phyloP scores from a whole-genome alignment of 1,284 basidiomycete species.

The Irpex rosettiformis region DNA sequence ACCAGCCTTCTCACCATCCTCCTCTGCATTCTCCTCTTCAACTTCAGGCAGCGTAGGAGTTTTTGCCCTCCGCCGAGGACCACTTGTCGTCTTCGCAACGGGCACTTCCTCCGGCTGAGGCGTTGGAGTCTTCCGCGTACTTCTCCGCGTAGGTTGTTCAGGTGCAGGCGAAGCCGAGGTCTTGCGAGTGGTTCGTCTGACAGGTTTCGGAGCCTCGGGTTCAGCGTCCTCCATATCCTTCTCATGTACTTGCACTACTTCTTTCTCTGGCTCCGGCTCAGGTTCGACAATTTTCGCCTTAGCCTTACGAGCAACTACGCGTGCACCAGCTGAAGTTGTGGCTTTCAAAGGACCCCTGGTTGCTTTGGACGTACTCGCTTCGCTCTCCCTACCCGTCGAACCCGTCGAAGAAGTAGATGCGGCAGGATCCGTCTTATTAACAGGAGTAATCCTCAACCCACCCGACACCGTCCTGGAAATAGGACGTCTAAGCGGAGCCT shows the following conservation, averaged over 20 bases:
- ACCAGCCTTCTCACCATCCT: slow-evolving; percentile 13
- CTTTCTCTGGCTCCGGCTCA: not conserved
- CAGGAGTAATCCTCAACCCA: slow-evolving; percentile 12
- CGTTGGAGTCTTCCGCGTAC: slow-evolving; percentile 18
- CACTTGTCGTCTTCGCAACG: slow-evolving; percentile 1
- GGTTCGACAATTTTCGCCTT: slow-evolving; percentile 10
- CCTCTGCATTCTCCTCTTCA: slow-evolving; percentile 17
- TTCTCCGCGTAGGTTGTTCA: slow-evolving; percentile 8
- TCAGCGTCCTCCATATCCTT: slow-evolving; percentile 8
- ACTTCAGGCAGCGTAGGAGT: slow-evolving; percentile 17
- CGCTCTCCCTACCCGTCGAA: not conserved
- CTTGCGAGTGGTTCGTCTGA: slow-evolving; percentile 13
- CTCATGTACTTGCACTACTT: slow-evolving; percentile 12
- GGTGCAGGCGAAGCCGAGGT: slow-evolving; percentile 17
- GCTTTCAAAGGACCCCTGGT: not conserved
- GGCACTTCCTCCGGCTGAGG: slow-evolving; percentile 15
- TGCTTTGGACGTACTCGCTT: not conserved
- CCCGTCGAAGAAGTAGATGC: not conserved
- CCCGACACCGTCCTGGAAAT: slow-evolving; percentile 10
- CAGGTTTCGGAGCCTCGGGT: slow-evolving; percentile 2
- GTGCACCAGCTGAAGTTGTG: slow-evolving; percentile 10
- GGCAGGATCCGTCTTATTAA: slow-evolving; percentile 4
- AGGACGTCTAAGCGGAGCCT: slow-evolving; percentile 10
- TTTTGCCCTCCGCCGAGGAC: slow-evolving; percentile 12
- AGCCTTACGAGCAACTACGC: slow-evolving; percentile 15